phyloP scores from a whole-genome alignment of 495 filamentous ascomycete genomes.

The Tuber calosporum region DNA sequence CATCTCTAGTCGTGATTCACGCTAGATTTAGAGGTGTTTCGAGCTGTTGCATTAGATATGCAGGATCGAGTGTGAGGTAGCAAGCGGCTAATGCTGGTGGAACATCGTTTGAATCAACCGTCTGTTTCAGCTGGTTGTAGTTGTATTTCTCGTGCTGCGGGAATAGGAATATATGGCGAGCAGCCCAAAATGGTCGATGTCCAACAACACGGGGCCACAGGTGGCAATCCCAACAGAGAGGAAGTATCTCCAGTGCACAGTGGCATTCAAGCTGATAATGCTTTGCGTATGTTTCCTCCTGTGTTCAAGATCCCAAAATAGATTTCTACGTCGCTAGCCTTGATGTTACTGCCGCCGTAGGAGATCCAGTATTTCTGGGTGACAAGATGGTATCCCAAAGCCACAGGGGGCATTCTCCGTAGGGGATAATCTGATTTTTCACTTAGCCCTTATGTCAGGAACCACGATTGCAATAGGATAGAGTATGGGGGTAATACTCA shows the following conservation, averaged over 20 bases:
- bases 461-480: neutral
- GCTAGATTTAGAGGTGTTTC: too few relatives aligned
- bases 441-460: neutral
- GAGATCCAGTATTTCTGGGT: slow-evolving; percentile 52
- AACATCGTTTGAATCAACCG: too few relatives aligned
- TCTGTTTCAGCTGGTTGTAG: too few relatives aligned
- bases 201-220: slow-evolving; percentile 13
- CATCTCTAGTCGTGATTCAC: too few relatives aligned
- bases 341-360: slow-evolving; percentile 14
- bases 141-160: too few relatives aligned
- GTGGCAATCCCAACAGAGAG: slow-evolving; percentile 13
- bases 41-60: too few relatives aligned
- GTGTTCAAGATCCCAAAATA: slow-evolving; percentile 27
- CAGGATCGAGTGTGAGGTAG: too few relatives aligned
- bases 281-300: slow-evolving; percentile 28
- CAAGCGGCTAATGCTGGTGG: too few relatives aligned
- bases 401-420: slow-evolving; percentile 50
- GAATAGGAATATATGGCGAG: too few relatives aligned
- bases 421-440: slow-evolving; percentile 50
- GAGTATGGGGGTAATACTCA: slow-evolving; percentile 9
- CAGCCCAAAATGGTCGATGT: too few relatives aligned
- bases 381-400: slow-evolving; percentile 51
- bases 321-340: slow-evolving; percentile 21
- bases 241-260: slow-evolving; percentile 31
- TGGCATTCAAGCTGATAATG: slow-evolving; percentile 15